Base-by-base conservation (phyloP, 179 eudicot genomes). In the Corrigiola litoralis region DNA sequence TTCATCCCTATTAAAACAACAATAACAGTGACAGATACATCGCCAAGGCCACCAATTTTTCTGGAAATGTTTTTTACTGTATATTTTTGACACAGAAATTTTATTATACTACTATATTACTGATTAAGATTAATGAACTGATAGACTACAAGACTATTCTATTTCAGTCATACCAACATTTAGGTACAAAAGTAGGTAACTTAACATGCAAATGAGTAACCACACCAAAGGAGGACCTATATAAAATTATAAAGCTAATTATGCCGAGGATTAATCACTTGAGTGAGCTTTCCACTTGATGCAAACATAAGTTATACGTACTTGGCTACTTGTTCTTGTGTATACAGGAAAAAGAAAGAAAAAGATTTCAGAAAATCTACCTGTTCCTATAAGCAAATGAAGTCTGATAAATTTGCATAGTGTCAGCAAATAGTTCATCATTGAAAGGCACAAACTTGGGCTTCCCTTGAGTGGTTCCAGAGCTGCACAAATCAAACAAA, bases 381-480 rank as follows among this genome's bases (percentile, higher is more conserved):
- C 97, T 94, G 89, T 82, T 84, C 58, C 99, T 79, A 67, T 63
- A 94, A 0, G 99, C 85, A 77, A 78, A 90, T 9, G 99, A 94
- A 21, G 96, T 94, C 70, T 73, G 81, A 72, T 77, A 87, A 66
- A 86, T 86, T 77, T 90, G 94, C 86, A 86, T 82, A 7, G 97
- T 90, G 50, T 80, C 63, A n/a, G 80, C 84, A 47, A 85, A 74
- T 64, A 91, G 74, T 46, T 88, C 89, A 28, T 90, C 96, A 55
- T 74, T 90, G 68, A 88, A 94, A 18, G 99, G 99, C 24, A 91
- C 80, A 73, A 77, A 83, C 75, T 94, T 94, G 44, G 89, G 94
- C 83, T 77, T 90, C 32, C 99, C 99, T 67, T 90, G 88, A 71
- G 94, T 86, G 5, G 99, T 94, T 20, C 99, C 99, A 48, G 99